A percentile compares a stretch with the other conserved stretches of the same genome.
Evolutionary conservation across 352 stramenopile species (phyloP).

Genomic region (Detonula confervacea): DNA sequence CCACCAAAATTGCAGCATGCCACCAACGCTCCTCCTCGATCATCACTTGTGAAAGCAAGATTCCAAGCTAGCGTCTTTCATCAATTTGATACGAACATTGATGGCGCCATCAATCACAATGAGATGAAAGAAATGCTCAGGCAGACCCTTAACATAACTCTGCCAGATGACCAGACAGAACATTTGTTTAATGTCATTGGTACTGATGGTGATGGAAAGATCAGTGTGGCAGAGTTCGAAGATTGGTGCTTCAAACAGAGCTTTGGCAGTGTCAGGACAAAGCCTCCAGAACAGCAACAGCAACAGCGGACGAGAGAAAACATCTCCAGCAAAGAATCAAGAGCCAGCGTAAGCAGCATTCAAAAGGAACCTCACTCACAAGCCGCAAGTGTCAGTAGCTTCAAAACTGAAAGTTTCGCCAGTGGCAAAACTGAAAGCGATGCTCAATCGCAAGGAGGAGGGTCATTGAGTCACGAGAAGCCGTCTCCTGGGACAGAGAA

Average conservation of each 20-base stretch:
- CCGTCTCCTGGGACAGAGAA: too few species aligned
- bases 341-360: too few species aligned
- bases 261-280: not conserved
- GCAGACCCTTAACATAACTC: conserved; percentile 5
- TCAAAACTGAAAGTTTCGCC: too few species aligned
- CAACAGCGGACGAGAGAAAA: too few species aligned
- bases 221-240: conserved; percentile 21
- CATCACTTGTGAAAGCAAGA: not conserved
- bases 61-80: not conserved
- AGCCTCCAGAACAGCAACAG: too few species aligned
- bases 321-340: too few species aligned
- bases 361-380: too few species aligned
- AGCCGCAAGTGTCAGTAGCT: too few species aligned
- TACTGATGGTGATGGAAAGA: conserved; percentile 22
- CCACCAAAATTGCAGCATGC: too few species aligned
- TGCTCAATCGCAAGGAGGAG: too few species aligned
- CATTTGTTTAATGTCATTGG: conserved; percentile 17
- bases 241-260: conserved; percentile 18
- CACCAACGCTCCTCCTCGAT: not conserved
- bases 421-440: too few species aligned
- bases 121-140: conserved; percentile 34
- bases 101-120: conserved; percentile 13
- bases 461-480: too few species aligned
- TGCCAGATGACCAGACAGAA: conserved; percentile 9
- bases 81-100: conserved; percentile 17